Conservation (phyloP, 1,139 yeast genomes). For the Sugiyamaella grinbergsii region DNA sequence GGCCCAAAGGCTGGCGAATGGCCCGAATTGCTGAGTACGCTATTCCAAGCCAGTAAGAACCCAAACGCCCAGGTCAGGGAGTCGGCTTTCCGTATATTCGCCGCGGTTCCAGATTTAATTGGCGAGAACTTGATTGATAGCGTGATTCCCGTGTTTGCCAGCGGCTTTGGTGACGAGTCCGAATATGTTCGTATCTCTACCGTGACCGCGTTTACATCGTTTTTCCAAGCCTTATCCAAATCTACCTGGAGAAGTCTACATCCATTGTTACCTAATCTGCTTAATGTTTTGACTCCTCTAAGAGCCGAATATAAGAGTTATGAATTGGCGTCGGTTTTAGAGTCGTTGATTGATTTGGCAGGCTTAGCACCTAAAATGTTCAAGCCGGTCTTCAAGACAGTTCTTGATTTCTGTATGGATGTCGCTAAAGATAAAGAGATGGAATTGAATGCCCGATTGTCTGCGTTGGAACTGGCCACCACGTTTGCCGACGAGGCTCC, state of each 20-base stretch:
- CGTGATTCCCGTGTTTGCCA: slow-evolving; percentile 67
- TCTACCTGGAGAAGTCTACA: slow-evolving; percentile 74
- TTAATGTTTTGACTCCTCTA: slow-evolving; percentile 85
- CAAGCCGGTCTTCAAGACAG: slow-evolving; percentile 82
- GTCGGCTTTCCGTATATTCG: slow-evolving; percentile 84
- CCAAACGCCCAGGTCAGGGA: slow-evolving; percentile 77
- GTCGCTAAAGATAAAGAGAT: slow-evolving; percentile 80
- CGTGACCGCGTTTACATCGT: slow-evolving; percentile 88
- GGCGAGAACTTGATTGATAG: slow-evolving; percentile 47
- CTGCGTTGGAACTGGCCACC: slow-evolving; percentile 84
- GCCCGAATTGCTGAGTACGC: slow-evolving; percentile 76
- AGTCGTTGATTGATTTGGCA: slow-evolving; percentile 84
- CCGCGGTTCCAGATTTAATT: slow-evolving; percentile 80
- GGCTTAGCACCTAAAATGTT: slow-evolving; percentile 95
- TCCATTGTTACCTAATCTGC: slow-evolving; percentile 75
- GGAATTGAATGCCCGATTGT: slow-evolving; percentile 76
- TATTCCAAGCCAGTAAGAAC: slow-evolving; percentile 67
- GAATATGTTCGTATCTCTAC: slow-evolving; percentile 91
- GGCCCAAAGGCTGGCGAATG: slow-evolving; percentile 49
- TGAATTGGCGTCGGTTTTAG: slow-evolving; percentile 85
- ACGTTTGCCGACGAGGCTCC: slow-evolving; percentile 94
- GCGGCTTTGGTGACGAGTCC: slow-evolving; percentile 74
- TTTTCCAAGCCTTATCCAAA: slow-evolving; percentile 80
- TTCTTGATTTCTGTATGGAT: slow-evolving; percentile 78
- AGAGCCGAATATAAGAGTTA: slow-evolving; percentile 75